Conservation (phyloP, 768 basidiomycete species). For the Boletus rufocinnamomeus region DNA sequence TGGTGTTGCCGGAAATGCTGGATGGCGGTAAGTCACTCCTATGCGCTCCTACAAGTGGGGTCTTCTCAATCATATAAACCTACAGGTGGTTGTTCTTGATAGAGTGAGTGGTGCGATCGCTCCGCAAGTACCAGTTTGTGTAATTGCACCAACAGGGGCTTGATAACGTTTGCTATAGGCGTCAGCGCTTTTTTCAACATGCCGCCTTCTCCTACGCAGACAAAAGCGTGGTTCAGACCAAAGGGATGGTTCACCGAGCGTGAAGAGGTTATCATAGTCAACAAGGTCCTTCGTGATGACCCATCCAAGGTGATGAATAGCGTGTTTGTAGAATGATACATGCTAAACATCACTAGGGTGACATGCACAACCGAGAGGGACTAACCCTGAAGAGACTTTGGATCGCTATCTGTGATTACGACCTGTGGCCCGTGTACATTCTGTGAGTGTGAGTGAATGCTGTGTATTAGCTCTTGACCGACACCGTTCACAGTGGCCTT, state of each 20-base stretch:
- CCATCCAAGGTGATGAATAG: constrained; percentile 47
- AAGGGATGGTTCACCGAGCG: constrained; percentile 66
- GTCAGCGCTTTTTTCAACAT: constrained; percentile 56
- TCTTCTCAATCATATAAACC: background rate
- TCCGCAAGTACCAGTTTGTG: background rate
- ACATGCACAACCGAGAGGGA: constrained; percentile 73
- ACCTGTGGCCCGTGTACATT: constrained; percentile 67
- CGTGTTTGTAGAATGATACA: background rate
- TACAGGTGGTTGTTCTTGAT: constrained; percentile 37
- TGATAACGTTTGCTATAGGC: constrained; percentile 56
- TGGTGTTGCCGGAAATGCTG: constrained; percentile 12
- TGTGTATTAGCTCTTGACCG: background rate
- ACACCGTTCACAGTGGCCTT: constrained; percentile 40
- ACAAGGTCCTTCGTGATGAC: constrained; percentile 63
- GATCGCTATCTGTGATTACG: constrained; percentile 58
- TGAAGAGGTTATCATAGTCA: constrained; percentile 62
- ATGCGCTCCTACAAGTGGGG: constrained; percentile 21
- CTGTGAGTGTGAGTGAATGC: constrained; percentile 28
- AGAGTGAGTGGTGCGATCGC: constrained; percentile 32
- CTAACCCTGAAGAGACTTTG: constrained; percentile 51
- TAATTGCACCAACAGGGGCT: constrained; percentile 4
- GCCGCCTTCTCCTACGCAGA: constrained; percentile 63
- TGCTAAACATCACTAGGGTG: constrained; percentile 24
- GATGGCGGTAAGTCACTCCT: constrained; percentile 22
- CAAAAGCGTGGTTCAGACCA: constrained; percentile 56